These are phyloP conservation scores for Thalassiosira gravida DNA, from an alignment of 352 stramenopile genomes.

Conservation along the genomic window DNA sequence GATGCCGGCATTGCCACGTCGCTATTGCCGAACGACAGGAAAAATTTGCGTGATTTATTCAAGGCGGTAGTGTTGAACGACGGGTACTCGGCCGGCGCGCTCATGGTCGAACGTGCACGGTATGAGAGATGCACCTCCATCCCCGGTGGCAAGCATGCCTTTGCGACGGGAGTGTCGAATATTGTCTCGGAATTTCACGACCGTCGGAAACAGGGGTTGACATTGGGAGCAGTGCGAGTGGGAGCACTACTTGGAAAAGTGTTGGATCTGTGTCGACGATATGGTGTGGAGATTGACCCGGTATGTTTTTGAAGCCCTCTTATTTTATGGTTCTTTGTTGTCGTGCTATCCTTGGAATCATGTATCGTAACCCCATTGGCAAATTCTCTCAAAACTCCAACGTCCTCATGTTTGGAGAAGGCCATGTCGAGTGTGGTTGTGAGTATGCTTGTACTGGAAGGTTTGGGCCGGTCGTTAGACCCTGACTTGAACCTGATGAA, in stretches of 20 bases:
- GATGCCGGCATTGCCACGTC: conserved; percentile 83
- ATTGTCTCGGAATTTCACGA: conserved; percentile 86
- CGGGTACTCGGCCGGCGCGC: conserved; percentile 69
- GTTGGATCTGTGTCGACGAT: too few species aligned
- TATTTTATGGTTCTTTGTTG: too few species aligned
- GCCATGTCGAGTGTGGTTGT: conserved; percentile 85
- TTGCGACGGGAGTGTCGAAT: conserved; percentile 71
- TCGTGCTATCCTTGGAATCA: too few species aligned
- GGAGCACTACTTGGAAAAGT: too few species aligned
- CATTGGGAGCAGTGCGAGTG: too few species aligned
- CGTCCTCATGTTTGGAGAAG: too few species aligned
- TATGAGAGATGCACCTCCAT: conserved; percentile 80
- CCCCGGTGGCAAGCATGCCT: conserved; percentile 73
- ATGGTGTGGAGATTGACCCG: too few species aligned
- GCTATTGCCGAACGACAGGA: conserved; percentile 68
- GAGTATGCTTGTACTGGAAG: conserved; percentile 84
- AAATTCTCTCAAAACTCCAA: too few species aligned
- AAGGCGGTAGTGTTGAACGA: conserved; percentile 82
- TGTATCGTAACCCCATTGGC: too few species aligned
- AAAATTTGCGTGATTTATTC: conserved; percentile 84
- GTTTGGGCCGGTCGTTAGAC: conserved; percentile 80
- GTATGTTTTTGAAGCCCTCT: too few species aligned
- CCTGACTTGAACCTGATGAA: conserved; percentile 84
- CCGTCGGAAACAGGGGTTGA: conserved; percentile 63
- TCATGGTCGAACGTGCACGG: conserved; percentile 85